Base-by-base conservation (phyloP, 768 basidiomycete species). In the Rhizopogon vinicolor region DNA sequence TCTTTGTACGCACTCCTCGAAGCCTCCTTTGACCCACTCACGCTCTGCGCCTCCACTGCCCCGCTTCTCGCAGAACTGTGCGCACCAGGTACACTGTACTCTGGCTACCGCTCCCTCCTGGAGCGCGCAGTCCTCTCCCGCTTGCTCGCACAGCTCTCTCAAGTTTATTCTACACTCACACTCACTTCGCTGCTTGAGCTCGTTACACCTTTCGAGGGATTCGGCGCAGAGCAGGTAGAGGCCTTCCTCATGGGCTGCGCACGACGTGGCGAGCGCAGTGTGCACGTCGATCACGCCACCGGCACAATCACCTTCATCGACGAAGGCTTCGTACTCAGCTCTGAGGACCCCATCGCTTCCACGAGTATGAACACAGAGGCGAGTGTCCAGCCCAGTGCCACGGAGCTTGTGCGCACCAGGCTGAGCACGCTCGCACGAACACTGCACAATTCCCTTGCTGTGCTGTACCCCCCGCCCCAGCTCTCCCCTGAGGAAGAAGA, bases 181-280 rank as follows among this genome's bases (percentile, higher is more conserved):
- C 83, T 98, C 56, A 75, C 77, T 56, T 86, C 87, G 62, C 78
- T 98, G 43, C 78, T 92, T 44, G 76, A 83, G 18, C 85, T 99
- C 53, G 88, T 91, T 46, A 79, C 82, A 1, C 94, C 96, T 41
- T 75, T 92, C 18, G 82, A 81, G 12, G 79, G 75, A 6, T 65
- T 81, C 37, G 77, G 76, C 4, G 81, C 84, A n/a, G 85, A 87
- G 57, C 85, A 88, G 67, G 77, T 87, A 60, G 93, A 98, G 72
- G 88, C 89, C 4, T 98, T 96, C 71, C 75, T 98, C 59, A 96
- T 97, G 90, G 86, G 88, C 37, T 92, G 93, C 56, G 91, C 92
- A 43, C 83, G 87, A 45, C 83, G 88, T 7, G 91, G 92, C 40
- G 93, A 97, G 69, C 81, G 98, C 48, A 80, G 75, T 62, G 87